Base-by-base conservation (phyloP, 2,329 filamentous ascomycete genomes). In the Talaromyces sp. region DNA sequence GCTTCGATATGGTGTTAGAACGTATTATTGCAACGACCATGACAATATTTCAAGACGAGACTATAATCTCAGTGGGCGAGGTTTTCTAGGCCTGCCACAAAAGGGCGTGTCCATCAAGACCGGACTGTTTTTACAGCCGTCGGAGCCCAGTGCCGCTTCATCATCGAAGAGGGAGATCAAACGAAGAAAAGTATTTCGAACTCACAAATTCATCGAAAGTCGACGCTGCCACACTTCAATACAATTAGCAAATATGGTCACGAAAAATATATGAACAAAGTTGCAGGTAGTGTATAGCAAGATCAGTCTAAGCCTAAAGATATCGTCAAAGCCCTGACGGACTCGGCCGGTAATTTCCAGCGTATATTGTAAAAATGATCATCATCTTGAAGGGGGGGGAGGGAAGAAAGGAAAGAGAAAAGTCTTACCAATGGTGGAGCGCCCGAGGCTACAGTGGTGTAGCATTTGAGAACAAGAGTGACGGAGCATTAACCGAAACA, bases 81-180 rank as follows among this genome's bases (percentile, higher is more conserved):
- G 92, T 96, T 96, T 96, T 95, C 91, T 95, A 96, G 91, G 92
- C 92, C 91, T 96, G 91, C 90, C 91, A 79, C 91, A 90, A 90
- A 84, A 79, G 72, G 90, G 91, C 91, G 85, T 89, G 85, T 86
- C 92, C 90, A 81, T 92, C 91, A 91, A 86, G 86, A 80, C 77
- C 75, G 75, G 72, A 77, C 74, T 72, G 77, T 75, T 72, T 75
- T 75, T 76, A 69, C 77, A 81, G 77, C 79, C 80, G 77, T 95
- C 91, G 88, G 92, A 93, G 92, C 92, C 92, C 92, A 96, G 92
- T 96, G 92, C 92, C 90, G 83, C 65, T 74, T 74, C 73, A 75
- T 75, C 74, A 71, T 74, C 63, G 72, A 70, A 35, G 24, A 17
- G 14, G 19, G 21, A n/a, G 7, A 52, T 12, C 17, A 52, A n/a